Conservation (phyloP, 2,329 filamentous ascomycete species). For the Neodidymelliopsis sp. region DNA sequence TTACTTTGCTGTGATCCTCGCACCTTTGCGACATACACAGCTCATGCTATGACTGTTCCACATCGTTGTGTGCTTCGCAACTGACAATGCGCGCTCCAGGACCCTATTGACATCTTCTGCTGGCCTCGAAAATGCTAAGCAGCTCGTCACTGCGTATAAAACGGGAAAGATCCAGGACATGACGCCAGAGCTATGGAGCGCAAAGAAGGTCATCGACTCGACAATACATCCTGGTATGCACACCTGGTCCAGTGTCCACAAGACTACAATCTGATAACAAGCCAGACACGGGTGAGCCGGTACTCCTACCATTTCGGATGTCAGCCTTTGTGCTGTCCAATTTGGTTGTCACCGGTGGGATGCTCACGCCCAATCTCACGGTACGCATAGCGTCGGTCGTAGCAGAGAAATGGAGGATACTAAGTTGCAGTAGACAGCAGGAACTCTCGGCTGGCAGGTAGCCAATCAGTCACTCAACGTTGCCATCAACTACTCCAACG, state of each 20-base stretch:
- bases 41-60: conserved; percentile 1
- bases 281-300: conserved; percentile 87
- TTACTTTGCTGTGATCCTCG: conserved; percentile 7
- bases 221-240: conserved; percentile 88
- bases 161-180: conserved; percentile 78
- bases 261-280: conserved; percentile 19
- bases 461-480: conserved; percentile 98
- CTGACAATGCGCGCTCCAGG: conserved; percentile 59
- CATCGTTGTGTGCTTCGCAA: neutral
- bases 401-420: conserved; percentile 15
- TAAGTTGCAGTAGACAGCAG: conserved; percentile 68
- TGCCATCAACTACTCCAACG: conserved; percentile 95
- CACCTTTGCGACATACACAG: neutral
- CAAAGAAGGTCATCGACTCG: conserved; percentile 97
- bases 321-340: conserved; percentile 94
- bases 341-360: conserved; percentile 91
- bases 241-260: neutral
- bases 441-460: conserved; percentile 93
- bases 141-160: conserved; percentile 84
- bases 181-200: conserved; percentile 90
- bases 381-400: conserved; percentile 54
- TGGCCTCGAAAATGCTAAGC: conserved; percentile 86
- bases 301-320: conserved; percentile 97
- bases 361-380: conserved; percentile 88
- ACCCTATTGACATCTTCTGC: conserved; percentile 81